Evolutionary conservation across 2,329 filamentous ascomycete genomes (phyloP).

Genomic region (Bipolaris oryzae): DNA sequence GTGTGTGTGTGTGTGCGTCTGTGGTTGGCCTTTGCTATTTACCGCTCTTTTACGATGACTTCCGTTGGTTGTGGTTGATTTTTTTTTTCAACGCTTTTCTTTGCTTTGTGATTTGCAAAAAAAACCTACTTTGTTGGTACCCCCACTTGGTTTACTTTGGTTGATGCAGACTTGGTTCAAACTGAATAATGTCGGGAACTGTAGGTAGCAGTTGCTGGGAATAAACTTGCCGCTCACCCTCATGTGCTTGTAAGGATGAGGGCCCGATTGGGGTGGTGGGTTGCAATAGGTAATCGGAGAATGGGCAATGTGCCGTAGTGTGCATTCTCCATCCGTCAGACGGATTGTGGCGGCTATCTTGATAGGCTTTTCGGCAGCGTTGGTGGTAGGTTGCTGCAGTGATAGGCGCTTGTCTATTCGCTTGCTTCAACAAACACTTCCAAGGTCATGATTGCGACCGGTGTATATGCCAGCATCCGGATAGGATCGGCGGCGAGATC

Average conservation of each 20-base stretch:
- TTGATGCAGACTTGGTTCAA: not conserved
- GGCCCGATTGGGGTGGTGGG: not conserved
- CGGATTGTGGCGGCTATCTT: conserved; percentile 10
- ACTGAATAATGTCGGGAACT: not conserved
- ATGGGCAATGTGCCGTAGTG: not conserved
- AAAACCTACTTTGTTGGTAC: not conserved
- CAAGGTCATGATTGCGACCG: conserved; percentile 9
- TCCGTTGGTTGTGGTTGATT: not conserved
- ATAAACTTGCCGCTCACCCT: too few relatives aligned
- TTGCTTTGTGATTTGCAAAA: not conserved
- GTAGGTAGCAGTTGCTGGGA: too few relatives aligned
- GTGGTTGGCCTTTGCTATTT: not conserved
- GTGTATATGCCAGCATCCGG: conserved; percentile 17
- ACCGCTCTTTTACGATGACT: conserved; percentile 4
- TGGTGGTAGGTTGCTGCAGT: conserved; percentile 13
- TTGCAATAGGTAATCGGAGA: not conserved
- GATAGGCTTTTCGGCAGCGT: conserved; percentile 6
- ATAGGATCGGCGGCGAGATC: conserved; percentile 32
- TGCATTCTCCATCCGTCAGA: not conserved
- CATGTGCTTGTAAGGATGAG: not conserved
- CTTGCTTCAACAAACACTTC: conserved; percentile 7
- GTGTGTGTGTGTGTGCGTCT: not conserved
- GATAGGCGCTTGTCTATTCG: conserved; percentile 11
- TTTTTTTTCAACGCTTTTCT: not conserved
- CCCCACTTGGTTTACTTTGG: not conserved